phyloP scores from a whole-genome alignment of 129 eudicot species.

The Apium graveolens region DNA sequence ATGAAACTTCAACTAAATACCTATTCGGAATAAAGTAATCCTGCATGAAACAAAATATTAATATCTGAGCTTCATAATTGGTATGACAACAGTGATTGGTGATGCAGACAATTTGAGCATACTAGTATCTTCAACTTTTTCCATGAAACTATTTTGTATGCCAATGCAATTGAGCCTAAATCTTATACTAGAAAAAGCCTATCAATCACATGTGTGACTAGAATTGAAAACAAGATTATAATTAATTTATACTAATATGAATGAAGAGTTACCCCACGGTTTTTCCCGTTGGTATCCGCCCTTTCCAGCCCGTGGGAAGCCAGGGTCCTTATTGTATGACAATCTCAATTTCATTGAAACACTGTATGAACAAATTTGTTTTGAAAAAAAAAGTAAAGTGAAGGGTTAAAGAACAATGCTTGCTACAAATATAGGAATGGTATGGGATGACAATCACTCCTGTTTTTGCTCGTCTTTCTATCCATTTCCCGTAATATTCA shows the following conservation, averaged over 20 bases:
- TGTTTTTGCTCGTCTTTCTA: not conserved
- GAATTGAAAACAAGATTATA: not conserved
- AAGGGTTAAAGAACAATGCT: not conserved
- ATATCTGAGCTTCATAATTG: not conserved
- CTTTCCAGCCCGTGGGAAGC: not conserved
- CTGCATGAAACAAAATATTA: not conserved
- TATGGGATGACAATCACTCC: no score
- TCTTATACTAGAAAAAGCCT: not conserved
- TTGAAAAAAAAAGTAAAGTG: no score
- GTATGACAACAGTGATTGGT: not conserved
- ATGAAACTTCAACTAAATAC: not conserved
- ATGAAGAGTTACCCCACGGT: not conserved
- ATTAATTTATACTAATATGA: no score
- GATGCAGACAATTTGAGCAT: not conserved
- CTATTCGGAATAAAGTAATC: not conserved
- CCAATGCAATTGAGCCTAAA: not conserved
- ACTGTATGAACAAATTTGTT: no score
- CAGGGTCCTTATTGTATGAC: not conserved
- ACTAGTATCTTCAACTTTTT: not conserved
- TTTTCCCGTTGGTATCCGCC: not conserved
- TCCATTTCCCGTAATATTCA: not conserved
- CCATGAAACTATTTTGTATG: not conserved
- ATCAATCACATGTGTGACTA: not conserved
- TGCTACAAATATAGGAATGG: not conserved
- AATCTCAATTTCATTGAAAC: not conserved